A percentile compares a stretch with the other conserved stretches of the same genome.
phyloP scores from a whole-genome alignment of 345 rosid genomes.

The Bruguiera parviflora region DNA sequence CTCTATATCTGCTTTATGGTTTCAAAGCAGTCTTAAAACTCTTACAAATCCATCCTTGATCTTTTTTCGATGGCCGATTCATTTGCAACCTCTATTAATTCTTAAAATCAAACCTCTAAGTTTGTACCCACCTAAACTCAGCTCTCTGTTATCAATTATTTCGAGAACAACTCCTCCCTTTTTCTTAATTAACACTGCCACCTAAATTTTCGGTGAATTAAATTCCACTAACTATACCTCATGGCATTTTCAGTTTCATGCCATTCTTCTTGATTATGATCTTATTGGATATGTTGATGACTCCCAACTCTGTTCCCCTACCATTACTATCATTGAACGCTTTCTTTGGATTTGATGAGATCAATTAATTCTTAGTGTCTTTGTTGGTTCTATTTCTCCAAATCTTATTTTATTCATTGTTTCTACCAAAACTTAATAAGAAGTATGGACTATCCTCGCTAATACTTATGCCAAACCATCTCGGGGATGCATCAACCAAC shows the following conservation, averaged over 20 bases:
- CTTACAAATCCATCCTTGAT: background rate
- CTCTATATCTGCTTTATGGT: background rate
- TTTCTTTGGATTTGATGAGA: background rate
- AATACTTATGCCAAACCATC: background rate
- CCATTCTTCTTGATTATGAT: background rate
- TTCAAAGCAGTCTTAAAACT: background rate
- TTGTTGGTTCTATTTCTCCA: background rate
- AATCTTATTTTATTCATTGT: background rate
- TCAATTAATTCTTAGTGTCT: background rate
- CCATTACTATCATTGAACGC: background rate
- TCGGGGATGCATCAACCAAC: background rate
- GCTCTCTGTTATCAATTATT: background rate
- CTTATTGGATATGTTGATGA: conserved; percentile 4
- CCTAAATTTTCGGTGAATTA: background rate
- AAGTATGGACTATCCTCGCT: background rate
- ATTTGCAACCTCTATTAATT: background rate
- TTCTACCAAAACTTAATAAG: background rate
- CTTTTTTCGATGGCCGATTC: background rate
- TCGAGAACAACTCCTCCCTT: background rate
- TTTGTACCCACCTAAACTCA: background rate
- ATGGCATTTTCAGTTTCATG: background rate
- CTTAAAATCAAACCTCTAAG: background rate
- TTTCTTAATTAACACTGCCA: background rate
- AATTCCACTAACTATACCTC: background rate
- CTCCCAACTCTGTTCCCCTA: background rate